Percentiles rank a stretch among this genome's conserved stretches.
These are phyloP conservation scores for Pulicaria dysenterica DNA, from an alignment of 129 eudicot species.

Conservation along the genomic window DNA sequence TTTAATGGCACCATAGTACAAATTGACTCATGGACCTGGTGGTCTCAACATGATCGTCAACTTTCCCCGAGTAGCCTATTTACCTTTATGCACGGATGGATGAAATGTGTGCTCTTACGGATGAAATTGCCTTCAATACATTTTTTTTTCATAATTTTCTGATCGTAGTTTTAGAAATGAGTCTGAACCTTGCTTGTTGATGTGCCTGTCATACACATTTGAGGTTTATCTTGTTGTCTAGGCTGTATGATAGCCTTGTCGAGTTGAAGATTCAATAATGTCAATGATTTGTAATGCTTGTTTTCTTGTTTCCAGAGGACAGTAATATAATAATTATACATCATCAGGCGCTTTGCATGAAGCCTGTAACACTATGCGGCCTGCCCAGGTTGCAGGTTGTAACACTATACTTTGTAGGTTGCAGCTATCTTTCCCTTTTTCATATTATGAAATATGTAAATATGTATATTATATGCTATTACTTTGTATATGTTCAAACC, in stretches of 20 bases:
- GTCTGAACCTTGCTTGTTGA: conserved; percentile 16
- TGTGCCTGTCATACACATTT: conserved; percentile 3
- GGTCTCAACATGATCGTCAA: conserved; percentile 8
- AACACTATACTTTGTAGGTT: neutral
- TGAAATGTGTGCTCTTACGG: conserved; percentile 16
- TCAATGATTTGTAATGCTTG: conserved; percentile 1
- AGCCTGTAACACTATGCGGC: neutral
- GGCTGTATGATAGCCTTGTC: conserved; percentile 26
- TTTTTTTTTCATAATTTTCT: neutral
- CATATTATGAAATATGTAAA: neutral
- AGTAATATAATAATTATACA: conserved; percentile 12
- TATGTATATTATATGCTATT: neutral
- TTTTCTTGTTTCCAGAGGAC: conserved; percentile 13
- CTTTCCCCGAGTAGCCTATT: conserved; percentile 9
- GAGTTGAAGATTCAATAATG: conserved; percentile 26
- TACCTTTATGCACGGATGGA: conserved; percentile 29
- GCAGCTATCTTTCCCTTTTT: neutral
- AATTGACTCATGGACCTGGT: conserved; percentile 18
- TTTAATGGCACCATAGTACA: neutral
- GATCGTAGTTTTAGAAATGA: conserved; percentile 8
- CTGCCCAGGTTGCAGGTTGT: neutral
- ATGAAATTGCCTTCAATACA: conserved; percentile 4
- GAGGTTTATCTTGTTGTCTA: conserved; percentile 15
- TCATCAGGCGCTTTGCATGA: conserved; percentile 9
- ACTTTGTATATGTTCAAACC: conserved; percentile 1